Evolutionary conservation across 106 monocot species (phyloP), one percentile per base, ranked within the genome.

Genomic region (Dioscorea zingiberensis): DNA sequence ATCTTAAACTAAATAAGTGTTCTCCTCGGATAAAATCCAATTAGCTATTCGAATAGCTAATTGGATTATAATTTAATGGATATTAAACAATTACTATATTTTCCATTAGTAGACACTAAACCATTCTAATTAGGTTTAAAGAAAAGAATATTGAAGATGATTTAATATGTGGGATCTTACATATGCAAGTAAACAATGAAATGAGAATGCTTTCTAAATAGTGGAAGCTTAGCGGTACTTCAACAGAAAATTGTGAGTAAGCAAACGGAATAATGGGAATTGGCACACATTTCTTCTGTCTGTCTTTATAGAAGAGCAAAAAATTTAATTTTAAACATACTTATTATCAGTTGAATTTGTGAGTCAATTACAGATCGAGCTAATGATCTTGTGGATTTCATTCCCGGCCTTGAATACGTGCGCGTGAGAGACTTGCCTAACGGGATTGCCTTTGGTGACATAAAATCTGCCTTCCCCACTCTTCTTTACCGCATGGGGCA

Each of bases 361-460:
- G 0, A 60, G 28, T 25, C 16, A 1, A 27, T 1, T n/a, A 8
- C 26, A 7, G 55, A 44, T n/a, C 56, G 67, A 14, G 57, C 47
- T 6, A 74, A 93, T 66, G 70, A 75, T 15, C 25, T 4, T 26
- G 65, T 89, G 1, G 57, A 59, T 55, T 74, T 79, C 69, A 54
- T 89, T 44, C 83, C 93, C 0, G 74, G 83, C 21, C 78, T 93
- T 21, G 64, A 83, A 21, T 58, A 54, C 57, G 26, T 77, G 26
- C 83, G 81, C 3, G 71, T 83, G 15, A 27, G 68, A 10, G 93
- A 89, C 63, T 70, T 93, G 32, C 88, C 85, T 0, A 69, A 74
- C n/a, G 93, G 83, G 26, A 25, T 93, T 48, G 73, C 85, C 27
- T 64, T 38, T 29, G 80, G 78, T 10, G 47, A 63, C 27, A 45